These are phyloP conservation scores for Handroanthus guayacan DNA, from an alignment of 257 asterid genomes.

Conservation along the genomic window DNA sequence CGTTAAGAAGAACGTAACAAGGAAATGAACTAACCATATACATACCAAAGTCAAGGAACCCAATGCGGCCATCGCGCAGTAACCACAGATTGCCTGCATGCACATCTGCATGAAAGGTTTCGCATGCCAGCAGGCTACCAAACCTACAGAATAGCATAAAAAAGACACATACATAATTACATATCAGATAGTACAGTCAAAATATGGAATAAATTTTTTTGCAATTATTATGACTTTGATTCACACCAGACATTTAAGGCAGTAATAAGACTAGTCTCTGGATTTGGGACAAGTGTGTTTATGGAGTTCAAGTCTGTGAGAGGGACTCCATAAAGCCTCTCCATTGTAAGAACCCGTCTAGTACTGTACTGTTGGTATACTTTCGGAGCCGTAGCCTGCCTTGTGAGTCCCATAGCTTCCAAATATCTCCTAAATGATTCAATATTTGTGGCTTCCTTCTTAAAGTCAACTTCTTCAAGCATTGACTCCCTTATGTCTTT, in stretches of 20 bases:
- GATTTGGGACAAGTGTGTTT: slow-evolving; percentile 80
- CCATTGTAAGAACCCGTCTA: slow-evolving; percentile 84
- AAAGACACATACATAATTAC: not conserved
- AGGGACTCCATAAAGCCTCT: slow-evolving; percentile 98
- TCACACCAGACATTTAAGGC: slow-evolving; percentile 95
- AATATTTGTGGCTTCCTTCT: slow-evolving; percentile 86
- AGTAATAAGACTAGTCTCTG: slow-evolving; percentile 91
- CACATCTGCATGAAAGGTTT: slow-evolving; percentile 94
- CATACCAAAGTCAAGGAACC: slow-evolving; percentile 96
- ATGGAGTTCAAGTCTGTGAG: slow-evolving; percentile 94
- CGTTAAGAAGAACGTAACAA: not conserved
- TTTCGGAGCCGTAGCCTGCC: slow-evolving; percentile 97
- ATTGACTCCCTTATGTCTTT: slow-evolving; percentile 95
- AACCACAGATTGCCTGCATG: slow-evolving; percentile 98
- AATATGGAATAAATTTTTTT: slow-evolving; percentile 12
- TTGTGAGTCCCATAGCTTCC: slow-evolving; percentile 85
- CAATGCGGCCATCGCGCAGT: slow-evolving; percentile 97
- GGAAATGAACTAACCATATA: not conserved
- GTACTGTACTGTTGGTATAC: slow-evolving; percentile 73
- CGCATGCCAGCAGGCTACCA: slow-evolving; percentile 96
- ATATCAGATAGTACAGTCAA: slow-evolving; percentile 22
- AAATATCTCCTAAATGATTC: slow-evolving; percentile 88
- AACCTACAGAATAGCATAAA: slow-evolving; percentile 59
- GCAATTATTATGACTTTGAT: slow-evolving; percentile 26
- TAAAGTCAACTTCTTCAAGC: slow-evolving; percentile 99